Evolutionary conservation across 306 rosid species (phyloP).

Genomic region (Vicia villosa): DNA sequence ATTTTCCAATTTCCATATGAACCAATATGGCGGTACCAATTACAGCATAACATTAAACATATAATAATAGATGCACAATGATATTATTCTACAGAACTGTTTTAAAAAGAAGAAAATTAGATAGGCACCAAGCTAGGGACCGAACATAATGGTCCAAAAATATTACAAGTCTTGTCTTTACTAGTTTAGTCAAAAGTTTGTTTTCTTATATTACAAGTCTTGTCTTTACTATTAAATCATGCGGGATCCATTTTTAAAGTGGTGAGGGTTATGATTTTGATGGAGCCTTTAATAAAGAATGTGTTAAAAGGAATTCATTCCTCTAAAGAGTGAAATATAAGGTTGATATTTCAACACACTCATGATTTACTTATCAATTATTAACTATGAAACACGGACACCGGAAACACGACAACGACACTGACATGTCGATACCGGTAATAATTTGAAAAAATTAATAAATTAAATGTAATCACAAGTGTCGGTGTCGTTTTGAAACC

Average conservation of each 20-base stretch:
- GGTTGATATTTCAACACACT: not conserved
- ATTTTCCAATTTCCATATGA: not conserved
- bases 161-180: not conserved
- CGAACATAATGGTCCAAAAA: not conserved
- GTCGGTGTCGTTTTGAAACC: no score
- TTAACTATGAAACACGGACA: not conserved
- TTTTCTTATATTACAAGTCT: conserved; percentile 22
- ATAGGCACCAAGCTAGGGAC: conserved; percentile 3
- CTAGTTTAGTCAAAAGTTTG: not conserved
- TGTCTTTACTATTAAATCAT: not conserved
- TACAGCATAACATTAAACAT: conserved; percentile 14
- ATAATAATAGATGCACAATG: conserved; percentile 10
- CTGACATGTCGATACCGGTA: no score
- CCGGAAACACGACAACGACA: no score
- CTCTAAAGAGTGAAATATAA: not conserved
- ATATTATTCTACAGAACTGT: not conserved
- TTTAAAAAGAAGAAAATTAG: conserved; percentile 4
- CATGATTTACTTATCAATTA: not conserved
- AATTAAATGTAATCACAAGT: no score
- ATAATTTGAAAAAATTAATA: no score
- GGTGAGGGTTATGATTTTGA: not conserved
- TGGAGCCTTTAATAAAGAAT: not conserved
- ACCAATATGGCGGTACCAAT: conserved; percentile 18
- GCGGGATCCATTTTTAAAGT: not conserved
- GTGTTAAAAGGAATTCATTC: not conserved